These are phyloP conservation scores for Coniochaeta hoffmannii DNA, from an alignment of 2,329 filamentous ascomycete species.

Conservation along the genomic window DNA sequence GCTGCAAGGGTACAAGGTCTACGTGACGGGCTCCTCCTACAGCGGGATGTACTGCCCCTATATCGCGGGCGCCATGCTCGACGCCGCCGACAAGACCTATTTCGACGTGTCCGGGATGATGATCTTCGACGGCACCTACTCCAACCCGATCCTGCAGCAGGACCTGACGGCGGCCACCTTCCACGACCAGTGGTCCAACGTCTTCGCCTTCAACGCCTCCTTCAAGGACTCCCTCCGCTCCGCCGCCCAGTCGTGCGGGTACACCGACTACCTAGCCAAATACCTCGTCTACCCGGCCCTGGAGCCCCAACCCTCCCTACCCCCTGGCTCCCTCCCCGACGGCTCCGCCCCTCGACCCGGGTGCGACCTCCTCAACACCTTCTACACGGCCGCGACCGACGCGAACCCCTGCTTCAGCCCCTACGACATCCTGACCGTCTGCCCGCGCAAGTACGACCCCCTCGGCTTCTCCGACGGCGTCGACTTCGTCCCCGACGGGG, in stretches of 20 bases:
- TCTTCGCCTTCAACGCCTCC: slow-evolving; percentile 54
- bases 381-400: slow-evolving; percentile 41
- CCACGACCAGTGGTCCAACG: slow-evolving; percentile 46
- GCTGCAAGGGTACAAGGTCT: slow-evolving; percentile 56
- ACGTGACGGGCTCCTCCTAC: slow-evolving; percentile 63
- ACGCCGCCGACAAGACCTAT: slow-evolving; percentile 54
- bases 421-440: slow-evolving; percentile 59
- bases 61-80: slow-evolving; percentile 62
- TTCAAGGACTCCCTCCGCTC: not conserved
- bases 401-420: slow-evolving; percentile 72
- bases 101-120: slow-evolving; percentile 60
- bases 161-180: slow-evolving; percentile 44
- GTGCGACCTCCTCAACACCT: slow-evolving; percentile 44
- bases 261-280: slow-evolving; percentile 46
- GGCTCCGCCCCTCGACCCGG: slow-evolving; percentile 19
- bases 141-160: slow-evolving; percentile 31
- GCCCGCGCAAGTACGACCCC: slow-evolving; percentile 60
- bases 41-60: slow-evolving; percentile 57
- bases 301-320: slow-evolving; percentile 42
- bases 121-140: slow-evolving; percentile 58
- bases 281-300: slow-evolving; percentile 60
- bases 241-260: slow-evolving; percentile 41
- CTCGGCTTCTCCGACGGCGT: slow-evolving; percentile 58
- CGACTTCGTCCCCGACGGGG: slow-evolving; percentile 53
- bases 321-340: slow-evolving; percentile 32